Conservation (phyloP, 2,329 filamentous ascomycete genomes). For the Fusarium oligoseptatum region DNA sequence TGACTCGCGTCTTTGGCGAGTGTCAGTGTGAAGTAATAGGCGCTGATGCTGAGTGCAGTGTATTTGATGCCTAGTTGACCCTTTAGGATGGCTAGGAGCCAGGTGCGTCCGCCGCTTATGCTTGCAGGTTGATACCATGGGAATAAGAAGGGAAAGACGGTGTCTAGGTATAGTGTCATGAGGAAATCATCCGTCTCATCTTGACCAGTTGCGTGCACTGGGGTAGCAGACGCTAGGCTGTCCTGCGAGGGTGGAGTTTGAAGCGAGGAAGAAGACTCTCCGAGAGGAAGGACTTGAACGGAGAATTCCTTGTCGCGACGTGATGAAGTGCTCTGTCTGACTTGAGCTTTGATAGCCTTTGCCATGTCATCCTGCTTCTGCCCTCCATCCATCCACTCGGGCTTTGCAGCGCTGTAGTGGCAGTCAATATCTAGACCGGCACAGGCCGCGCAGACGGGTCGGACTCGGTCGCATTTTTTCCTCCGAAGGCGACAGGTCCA, state of each 20-base stretch:
- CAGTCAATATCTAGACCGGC: neutral
- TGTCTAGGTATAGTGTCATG: neutral
- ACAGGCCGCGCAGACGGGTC: neutral
- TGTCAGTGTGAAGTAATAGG: neutral
- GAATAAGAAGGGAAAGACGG: neutral
- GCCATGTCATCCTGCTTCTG: neutral
- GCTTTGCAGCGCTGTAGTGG: neutral
- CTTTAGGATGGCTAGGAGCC: neutral
- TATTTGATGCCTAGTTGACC: neutral
- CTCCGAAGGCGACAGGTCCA: slow-evolving; percentile 3
- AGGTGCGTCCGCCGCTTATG: neutral
- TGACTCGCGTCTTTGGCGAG: neutral
- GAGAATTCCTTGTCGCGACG: neutral
- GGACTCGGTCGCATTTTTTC: slow-evolving; percentile 3
- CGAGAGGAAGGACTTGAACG: neutral
- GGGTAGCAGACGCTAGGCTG: neutral
- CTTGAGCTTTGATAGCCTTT: neutral
- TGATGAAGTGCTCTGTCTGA: neutral
- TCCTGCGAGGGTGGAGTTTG: neutral
- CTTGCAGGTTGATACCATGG: neutral
- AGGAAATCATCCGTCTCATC: neutral
- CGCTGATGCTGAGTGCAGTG: neutral
- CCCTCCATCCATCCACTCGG: neutral
- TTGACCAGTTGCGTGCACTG: neutral
- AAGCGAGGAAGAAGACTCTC: neutral